Evolutionary conservation across 805 yeast genomes (phyloP), one percentile per base, ranked within the genome.

Genomic region (Metschnikowia cerradonensis): DNA sequence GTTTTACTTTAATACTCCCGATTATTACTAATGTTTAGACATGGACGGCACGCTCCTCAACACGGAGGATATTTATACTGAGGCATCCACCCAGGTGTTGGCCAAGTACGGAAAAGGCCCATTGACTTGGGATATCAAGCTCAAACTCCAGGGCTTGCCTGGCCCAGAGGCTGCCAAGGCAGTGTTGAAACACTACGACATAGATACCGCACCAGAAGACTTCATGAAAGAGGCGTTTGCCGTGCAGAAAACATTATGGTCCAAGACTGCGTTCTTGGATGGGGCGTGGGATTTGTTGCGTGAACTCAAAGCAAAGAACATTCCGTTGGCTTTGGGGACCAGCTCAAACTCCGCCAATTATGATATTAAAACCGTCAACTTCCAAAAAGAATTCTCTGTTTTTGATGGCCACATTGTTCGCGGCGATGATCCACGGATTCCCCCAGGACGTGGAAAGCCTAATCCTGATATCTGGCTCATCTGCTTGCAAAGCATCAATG

Each of bases 11-110:
- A 6, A 5, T 37, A 14, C 15, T 8, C 15, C 30, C 17, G 14
- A 41, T 22, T 23, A 15, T 10, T 44, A 35, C 19, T 34, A 13
- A 26, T 48, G 32, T n/a, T 32, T 43, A 74, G 96, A 89, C 75
- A 88, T 94, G 98, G 99, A 94, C 66, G 99, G 99, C 1, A 79
- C 95, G 22, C 75, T 94, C 55, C 80, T 94, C 63, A 89, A 91
- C 71, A 88, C 97, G 3, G 99, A 94, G 68, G 95, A 88, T 57
- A 76, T 91, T 49, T 94, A 94, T 67, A 92, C 99, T 1, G 81
- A 82, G 50, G 87, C 88, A 2, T 73, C 88, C 32, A 80, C 86
- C 45, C 84, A 82, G 48, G 67, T 88, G 2, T 74, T 94, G 23
- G 80, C 81, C 13, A 72, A 75, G 49, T 86, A 81, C 62, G 88